Conservation (phyloP, 257 asterid species). For the Solanum dulcamara region DNA sequence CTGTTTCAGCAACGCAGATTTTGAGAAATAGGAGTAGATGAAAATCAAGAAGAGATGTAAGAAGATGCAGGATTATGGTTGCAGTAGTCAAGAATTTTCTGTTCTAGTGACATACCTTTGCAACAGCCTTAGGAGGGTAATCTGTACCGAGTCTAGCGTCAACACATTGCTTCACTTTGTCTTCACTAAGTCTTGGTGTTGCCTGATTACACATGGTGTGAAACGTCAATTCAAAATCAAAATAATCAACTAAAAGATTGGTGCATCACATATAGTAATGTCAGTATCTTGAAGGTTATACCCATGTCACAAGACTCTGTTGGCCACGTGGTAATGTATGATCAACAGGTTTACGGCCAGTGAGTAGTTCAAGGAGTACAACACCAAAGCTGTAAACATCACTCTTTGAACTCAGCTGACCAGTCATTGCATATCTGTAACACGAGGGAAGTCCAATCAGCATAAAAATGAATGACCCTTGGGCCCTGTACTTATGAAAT, state of each 20-base stretch:
- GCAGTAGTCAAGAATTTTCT: not conserved
- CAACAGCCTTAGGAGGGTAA: conserved; percentile 73
- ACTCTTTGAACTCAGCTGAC: conserved; percentile 66
- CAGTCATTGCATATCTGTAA: conserved; percentile 78
- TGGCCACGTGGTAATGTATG: conserved; percentile 71
- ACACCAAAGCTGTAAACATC: conserved; percentile 21
- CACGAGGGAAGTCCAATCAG: not conserved
- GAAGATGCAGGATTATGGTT: not conserved
- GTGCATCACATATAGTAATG: not conserved
- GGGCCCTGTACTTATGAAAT: not conserved
- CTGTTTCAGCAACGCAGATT: conserved; percentile 11
- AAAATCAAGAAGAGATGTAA: not conserved
- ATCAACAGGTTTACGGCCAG: conserved; percentile 77
- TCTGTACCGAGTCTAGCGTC: conserved; percentile 47
- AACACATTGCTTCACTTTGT: conserved; percentile 63
- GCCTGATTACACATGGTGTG: conserved; percentile 33
- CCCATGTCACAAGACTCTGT: conserved; percentile 85
- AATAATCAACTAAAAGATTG: not conserved
- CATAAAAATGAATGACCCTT: not conserved
- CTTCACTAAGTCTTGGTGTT: conserved; percentile 66
- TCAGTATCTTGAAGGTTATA: conserved; percentile 6
- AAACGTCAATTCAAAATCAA: not conserved
- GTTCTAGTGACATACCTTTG: conserved; percentile 34
- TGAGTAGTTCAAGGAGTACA: conserved; percentile 68
- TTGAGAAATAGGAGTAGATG: not conserved